Evolutionary conservation across 805 yeast genomes (phyloP).

Genomic region (Candida nonsorbophila): DNA sequence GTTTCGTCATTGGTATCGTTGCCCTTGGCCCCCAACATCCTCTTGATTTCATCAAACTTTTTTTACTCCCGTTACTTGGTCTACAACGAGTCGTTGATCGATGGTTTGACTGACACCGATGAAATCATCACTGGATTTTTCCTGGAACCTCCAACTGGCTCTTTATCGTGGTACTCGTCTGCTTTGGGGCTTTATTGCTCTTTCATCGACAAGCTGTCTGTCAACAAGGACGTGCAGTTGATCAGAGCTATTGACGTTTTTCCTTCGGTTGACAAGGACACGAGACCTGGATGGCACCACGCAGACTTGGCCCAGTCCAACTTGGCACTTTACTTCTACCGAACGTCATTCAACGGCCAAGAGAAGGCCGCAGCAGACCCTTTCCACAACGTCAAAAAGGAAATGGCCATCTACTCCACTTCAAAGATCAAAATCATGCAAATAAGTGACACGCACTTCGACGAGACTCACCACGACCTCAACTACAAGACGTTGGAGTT

Average conservation of each 20-base stretch:
- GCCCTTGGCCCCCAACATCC: no score
- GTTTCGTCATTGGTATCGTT: no score
- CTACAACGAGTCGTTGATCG: no score
- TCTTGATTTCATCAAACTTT: no score
- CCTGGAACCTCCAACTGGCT: no score
- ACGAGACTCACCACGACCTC: slow-evolving; percentile 15
- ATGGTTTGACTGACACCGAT: no score
- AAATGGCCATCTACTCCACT: not conserved
- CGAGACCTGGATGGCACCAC: not conserved
- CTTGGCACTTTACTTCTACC: not conserved
- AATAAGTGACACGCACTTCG: slow-evolving; percentile 34
- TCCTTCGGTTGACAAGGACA: not conserved
- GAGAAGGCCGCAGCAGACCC: not conserved
- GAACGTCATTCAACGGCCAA: not conserved
- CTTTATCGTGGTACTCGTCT: no score
- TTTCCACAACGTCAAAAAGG: not conserved
- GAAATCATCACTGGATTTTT: no score
- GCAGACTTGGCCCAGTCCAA: not conserved
- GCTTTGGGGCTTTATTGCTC: no score
- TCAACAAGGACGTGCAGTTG: no score
- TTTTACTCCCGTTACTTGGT: no score
- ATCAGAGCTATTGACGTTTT: not conserved
- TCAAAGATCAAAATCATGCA: slow-evolving; percentile 28
- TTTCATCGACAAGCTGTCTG: no score
- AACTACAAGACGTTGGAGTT: slow-evolving; percentile 27